A percentile compares a stretch with the other conserved stretches of the same genome.
These are phyloP conservation scores for Botryotinia globosa DNA, from an alignment of 2,329 filamentous ascomycete genomes.

Conservation along the genomic window DNA sequence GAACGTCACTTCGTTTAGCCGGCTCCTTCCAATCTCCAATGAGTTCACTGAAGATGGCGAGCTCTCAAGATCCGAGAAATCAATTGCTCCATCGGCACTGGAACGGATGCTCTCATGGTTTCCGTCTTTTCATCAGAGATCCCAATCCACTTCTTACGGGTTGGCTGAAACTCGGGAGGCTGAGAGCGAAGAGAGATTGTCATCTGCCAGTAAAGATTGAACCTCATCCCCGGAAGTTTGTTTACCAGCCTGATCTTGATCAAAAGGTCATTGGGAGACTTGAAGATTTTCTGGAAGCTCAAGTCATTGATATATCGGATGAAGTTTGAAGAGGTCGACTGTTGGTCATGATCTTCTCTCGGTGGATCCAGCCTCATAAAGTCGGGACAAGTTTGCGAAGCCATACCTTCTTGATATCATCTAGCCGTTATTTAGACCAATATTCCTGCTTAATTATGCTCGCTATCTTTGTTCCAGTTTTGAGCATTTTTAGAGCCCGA, in stretches of 20 bases:
- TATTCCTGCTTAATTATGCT: accelerated
- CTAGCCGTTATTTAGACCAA: neutral
- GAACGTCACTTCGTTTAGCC: neutral
- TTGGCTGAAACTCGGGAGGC: neutral
- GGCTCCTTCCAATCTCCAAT: neutral
- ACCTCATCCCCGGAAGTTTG: neutral
- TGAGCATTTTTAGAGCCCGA: too few relatives aligned
- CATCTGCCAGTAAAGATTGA: neutral
- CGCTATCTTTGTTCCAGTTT: too few relatives aligned
- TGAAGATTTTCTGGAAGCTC: neutral
- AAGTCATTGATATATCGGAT: neutral
- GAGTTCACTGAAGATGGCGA: neutral
- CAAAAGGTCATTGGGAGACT: neutral
- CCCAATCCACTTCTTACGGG: neutral
- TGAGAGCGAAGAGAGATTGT: neutral
- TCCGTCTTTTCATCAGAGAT: neutral
- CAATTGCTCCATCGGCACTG: neutral
- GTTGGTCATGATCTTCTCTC: too few relatives aligned
- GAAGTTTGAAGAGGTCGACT: neutral
- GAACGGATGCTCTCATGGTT: neutral
- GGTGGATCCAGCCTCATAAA: neutral
- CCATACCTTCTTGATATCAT: neutral
- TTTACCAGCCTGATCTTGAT: neutral
- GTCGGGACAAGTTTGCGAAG: neutral
- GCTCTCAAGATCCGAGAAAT: neutral